Conservation (phyloP, 139 green algal genomes). For the Coelastrella sp. region DNA sequence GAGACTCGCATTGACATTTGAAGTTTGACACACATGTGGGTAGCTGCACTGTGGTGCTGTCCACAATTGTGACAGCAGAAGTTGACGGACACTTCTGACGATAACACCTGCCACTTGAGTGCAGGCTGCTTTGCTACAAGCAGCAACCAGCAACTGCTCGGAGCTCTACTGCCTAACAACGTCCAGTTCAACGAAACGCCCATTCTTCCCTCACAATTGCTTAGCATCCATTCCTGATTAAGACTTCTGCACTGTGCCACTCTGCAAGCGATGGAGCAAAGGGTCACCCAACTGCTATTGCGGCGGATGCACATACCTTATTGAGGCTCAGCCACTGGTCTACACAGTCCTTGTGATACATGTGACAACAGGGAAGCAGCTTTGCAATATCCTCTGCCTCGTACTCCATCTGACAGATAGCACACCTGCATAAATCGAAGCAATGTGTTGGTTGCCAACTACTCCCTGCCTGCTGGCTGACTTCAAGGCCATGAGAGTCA, state of each 20-base stretch:
- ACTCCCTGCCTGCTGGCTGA: background rate
- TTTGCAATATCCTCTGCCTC: background rate
- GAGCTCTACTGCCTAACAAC: too few relatives aligned
- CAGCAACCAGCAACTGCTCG: too few relatives aligned
- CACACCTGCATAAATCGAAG: background rate
- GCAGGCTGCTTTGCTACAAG: too few relatives aligned
- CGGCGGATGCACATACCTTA: background rate
- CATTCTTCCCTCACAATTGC: too few relatives aligned
- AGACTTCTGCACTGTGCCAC: too few relatives aligned
- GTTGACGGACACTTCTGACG: too few relatives aligned
- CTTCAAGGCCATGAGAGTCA: too few relatives aligned
- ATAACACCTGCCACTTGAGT: too few relatives aligned
- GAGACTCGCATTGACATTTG: background rate
- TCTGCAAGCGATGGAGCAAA: background rate
- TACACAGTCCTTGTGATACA: slow-evolving; percentile 21
- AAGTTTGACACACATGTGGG: background rate
- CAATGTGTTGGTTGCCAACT: too few relatives aligned
- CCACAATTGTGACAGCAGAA: too few relatives aligned
- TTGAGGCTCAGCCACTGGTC: slow-evolving; percentile 26
- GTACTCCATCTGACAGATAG: slow-evolving; percentile 13
- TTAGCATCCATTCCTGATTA: too few relatives aligned
- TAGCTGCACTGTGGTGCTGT: background rate
- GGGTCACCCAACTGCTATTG: background rate
- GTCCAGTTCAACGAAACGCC: too few relatives aligned
- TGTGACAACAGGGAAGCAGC: slow-evolving; percentile 24